Percentiles rank a stretch among this genome's conserved stretches.
phyloP scores from a whole-genome alignment of 306 rosid genomes.

The Ceratonia siliqua region DNA sequence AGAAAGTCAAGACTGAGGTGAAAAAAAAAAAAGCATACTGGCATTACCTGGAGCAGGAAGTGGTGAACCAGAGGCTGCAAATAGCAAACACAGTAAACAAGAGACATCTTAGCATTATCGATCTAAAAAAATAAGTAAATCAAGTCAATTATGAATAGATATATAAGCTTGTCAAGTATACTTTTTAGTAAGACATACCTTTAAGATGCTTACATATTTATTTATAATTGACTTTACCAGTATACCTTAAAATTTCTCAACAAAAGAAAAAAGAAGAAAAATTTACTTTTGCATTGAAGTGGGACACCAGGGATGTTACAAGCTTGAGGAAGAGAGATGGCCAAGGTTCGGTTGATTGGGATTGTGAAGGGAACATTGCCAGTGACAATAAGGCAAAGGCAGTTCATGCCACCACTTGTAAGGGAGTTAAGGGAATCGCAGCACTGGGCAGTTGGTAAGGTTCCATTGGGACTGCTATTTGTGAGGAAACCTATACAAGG shows the following conservation, averaged over 20 bases:
- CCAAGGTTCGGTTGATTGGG: slow-evolving; percentile 66
- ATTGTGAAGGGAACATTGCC: slow-evolving; percentile 60
- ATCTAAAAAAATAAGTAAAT: too few relatives aligned
- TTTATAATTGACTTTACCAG: too few relatives aligned
- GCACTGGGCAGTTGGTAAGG: slow-evolving; percentile 61
- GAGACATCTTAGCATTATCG: slow-evolving; percentile 4
- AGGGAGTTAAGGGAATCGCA: slow-evolving; percentile 60
- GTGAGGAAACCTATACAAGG: slow-evolving; percentile 69
- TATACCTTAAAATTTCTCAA: not conserved
- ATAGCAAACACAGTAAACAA: not conserved
- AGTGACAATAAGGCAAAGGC: slow-evolving; percentile 63
- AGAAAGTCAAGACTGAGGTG: not conserved
- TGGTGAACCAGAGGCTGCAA: slow-evolving; percentile 67
- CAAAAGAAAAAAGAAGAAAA: not conserved
- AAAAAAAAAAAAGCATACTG: not conserved
- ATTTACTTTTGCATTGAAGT: slow-evolving; percentile 63
- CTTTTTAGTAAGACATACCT: too few relatives aligned
- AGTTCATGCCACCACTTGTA: slow-evolving; percentile 55
- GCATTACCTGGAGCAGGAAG: slow-evolving; percentile 76
- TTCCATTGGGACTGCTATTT: slow-evolving; percentile 56
- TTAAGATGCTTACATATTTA: too few relatives aligned
- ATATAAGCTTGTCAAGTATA: too few relatives aligned
- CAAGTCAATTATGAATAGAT: too few relatives aligned
- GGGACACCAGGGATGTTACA: slow-evolving; percentile 80
- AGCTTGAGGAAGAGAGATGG: slow-evolving; percentile 83